phyloP scores from a whole-genome alignment of 805 yeast species.

The Yarrowia hollandica region DNA sequence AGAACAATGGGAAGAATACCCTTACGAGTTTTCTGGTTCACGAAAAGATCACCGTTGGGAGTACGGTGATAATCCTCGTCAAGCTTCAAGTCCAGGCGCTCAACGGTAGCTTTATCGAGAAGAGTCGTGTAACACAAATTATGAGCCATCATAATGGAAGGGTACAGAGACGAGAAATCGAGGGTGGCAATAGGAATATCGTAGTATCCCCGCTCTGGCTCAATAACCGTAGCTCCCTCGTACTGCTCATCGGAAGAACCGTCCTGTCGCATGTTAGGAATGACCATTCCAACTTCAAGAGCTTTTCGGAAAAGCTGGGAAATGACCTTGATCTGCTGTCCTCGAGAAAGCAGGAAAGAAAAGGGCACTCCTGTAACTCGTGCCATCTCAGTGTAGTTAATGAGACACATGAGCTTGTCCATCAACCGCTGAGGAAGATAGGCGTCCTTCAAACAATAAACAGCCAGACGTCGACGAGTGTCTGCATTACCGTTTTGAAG shows the following conservation, averaged over 20 bases:
- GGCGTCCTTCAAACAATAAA: slow-evolving; percentile 95
- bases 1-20: slow-evolving; percentile 92
- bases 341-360: slow-evolving; percentile 81
- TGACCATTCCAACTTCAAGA: slow-evolving; percentile 76
- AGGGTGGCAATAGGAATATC: slow-evolving; percentile 96
- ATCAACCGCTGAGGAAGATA: slow-evolving; percentile 82
- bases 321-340: slow-evolving; percentile 96
- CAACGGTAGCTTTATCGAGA: slow-evolving; percentile 65
- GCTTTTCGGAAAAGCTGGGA: slow-evolving; percentile 95
- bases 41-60: slow-evolving; percentile 91
- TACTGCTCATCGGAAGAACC: slow-evolving; percentile 86
- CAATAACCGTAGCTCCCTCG: slow-evolving; percentile 99
- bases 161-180: slow-evolving; percentile 96
- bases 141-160: slow-evolving; percentile 99
- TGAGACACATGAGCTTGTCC: slow-evolving; percentile 93
- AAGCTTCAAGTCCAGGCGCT: slow-evolving; percentile 60
- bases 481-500: slow-evolving; percentile 90
- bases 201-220: slow-evolving; percentile 92
- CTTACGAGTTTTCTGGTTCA: slow-evolving; percentile 63
- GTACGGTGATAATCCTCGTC: slow-evolving; percentile 80
- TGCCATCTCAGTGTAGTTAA: slow-evolving; percentile 98
- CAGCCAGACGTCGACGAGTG: slow-evolving; percentile 92
- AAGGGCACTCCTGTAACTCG: slow-evolving; percentile 99
- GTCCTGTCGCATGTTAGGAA: slow-evolving; percentile 82
- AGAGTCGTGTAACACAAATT: slow-evolving; percentile 93